Evolutionary conservation across 78 protist genomes (phyloP), one percentile per base, ranked within the genome.

Genomic region (Dictyostelium intermedium): DNA sequence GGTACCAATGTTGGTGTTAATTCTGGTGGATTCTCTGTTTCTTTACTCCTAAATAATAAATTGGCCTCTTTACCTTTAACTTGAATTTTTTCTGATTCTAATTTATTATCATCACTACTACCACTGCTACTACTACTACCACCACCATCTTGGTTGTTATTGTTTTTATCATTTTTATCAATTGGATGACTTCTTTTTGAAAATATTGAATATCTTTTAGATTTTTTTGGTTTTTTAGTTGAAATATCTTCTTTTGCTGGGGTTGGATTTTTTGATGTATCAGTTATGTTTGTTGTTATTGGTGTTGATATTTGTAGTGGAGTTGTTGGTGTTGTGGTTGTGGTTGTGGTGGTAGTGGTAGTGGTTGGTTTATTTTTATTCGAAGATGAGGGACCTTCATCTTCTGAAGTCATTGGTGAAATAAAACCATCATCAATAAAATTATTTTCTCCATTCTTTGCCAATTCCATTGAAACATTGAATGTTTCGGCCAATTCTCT

Each of bases 1-100:
- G 82, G 82, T 9, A 39, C 10, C 16, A 41, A 3, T 37, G 53
- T 39, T 16, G 82, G 82, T 18, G 60, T 27, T 23, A 27, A 9
- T 37, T 34, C 43, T 23, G 82, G 82, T 39, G 82, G 82, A 39
- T 76, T 41, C 2, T 39, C 53, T 4, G 61, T 76, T 76, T 84
- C 91, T 43, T 69, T 25, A 45, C n/a, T 25, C 72, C 91, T 43
- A 72, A 27, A 84, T 32, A 84, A 25, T 45, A 30, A 7, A 76
- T 84, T 45, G 23, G 78, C 79, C 30, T 84, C 56, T 50, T 72
- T 32, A 47, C 39, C 82, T 5, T 76, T 76, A 20, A 76, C 45
- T 76, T 76, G 9, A 20, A 76, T 63, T 63, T 63, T 23, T 25
- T 63, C 32, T 8, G 73, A n/a, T 1, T n/a, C 18, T 8, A 63